Evolutionary conservation across 108 stramenopile species (phyloP), one percentile per base, ranked within the genome.

Genomic region (Nannochloropsis granulata): DNA sequence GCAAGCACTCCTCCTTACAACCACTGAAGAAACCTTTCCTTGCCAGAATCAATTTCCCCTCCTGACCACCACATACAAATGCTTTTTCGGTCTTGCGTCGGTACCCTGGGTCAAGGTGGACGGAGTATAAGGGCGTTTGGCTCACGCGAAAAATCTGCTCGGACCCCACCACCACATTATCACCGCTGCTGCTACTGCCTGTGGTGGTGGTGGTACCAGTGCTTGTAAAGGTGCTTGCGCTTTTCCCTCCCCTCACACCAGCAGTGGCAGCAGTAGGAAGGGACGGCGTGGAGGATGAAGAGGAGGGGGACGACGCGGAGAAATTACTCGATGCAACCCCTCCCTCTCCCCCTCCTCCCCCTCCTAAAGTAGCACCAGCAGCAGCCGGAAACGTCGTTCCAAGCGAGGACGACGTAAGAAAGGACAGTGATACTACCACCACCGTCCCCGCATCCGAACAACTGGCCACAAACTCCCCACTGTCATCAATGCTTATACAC

Each of bases 381-480:
- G 56, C 56, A n/a, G 56, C n/a, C 11, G 1, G 21, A 10, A 16
- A n/a, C 56, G 56, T 71, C n/a, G n/a, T 16, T 16, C 21, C 16
- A n/a, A n/a, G n/a, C 21, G 56, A 71, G 56, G 56, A 71, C 7
- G 56, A 71, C 21, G 56, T n/a, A 16, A 71, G n/a, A 10, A 71
- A 71, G 2, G 56, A 9, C 46, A 88, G 82, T 14, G 82, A 81
- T 13, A 79, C 81, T 24, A 88, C 84, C 26, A 88, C 88, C 45
- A 88, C 88, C 8, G 81, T 85, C 23, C 88, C 88, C 24, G 84
- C 88, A 78, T 88, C 84, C 45, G 88, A 88, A 78, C 81, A 88
- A 82, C 88, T 88, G 46, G 0, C 56, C 12, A 26, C 21, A 23
- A 23, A 25, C 10, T 81, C 34, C 19, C 26, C 25, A 14, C 16